These are phyloP conservation scores for Globisporangium emineosum DNA, from an alignment of 352 stramenopile genomes.

Conservation along the genomic window DNA sequence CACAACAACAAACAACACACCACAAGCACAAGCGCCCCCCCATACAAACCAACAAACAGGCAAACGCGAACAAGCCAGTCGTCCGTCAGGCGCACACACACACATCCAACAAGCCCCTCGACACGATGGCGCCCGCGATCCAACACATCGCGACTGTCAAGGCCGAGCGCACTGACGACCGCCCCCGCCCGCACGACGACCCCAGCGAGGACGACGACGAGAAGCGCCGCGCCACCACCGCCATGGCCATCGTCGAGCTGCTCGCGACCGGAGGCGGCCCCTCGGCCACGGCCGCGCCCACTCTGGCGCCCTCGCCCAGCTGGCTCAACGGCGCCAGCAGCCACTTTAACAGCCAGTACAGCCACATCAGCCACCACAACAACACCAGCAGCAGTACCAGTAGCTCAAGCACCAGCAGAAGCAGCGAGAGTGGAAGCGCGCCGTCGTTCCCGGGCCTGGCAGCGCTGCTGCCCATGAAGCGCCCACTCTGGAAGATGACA, in stretches of 20 bases:
- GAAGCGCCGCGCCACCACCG: slow-evolving; percentile 12
- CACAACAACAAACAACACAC: background rate
- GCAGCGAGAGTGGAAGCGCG: background rate
- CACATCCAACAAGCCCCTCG: too few relatives aligned
- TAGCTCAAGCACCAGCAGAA: background rate
- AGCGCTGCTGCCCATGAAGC: slow-evolving; percentile 12
- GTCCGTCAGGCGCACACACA: background rate
- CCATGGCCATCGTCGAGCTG: slow-evolving; percentile 18
- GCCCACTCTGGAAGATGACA: slow-evolving; percentile 9
- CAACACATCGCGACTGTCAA: slow-evolving; percentile 1
- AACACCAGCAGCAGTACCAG: background rate
- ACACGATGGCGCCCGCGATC: background rate
- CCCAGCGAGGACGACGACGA: slow-evolving; percentile 13
- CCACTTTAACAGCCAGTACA: background rate
- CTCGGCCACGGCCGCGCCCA: background rate
- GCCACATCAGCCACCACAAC: background rate
- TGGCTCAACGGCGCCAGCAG: slow-evolving; percentile 5
- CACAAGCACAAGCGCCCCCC: background rate
- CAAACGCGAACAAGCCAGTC: background rate
- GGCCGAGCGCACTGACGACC: background rate
- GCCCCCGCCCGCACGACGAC: background rate
- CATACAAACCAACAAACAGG: background rate
- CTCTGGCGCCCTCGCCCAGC: background rate
- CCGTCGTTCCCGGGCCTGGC: slow-evolving; percentile 7
- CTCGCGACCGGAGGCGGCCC: slow-evolving; percentile 2